Evolutionary conservation across 768 basidiomycete genomes (phyloP), one percentile per base, ranked within the genome.

Genomic region (Lentinula raphanica): DNA sequence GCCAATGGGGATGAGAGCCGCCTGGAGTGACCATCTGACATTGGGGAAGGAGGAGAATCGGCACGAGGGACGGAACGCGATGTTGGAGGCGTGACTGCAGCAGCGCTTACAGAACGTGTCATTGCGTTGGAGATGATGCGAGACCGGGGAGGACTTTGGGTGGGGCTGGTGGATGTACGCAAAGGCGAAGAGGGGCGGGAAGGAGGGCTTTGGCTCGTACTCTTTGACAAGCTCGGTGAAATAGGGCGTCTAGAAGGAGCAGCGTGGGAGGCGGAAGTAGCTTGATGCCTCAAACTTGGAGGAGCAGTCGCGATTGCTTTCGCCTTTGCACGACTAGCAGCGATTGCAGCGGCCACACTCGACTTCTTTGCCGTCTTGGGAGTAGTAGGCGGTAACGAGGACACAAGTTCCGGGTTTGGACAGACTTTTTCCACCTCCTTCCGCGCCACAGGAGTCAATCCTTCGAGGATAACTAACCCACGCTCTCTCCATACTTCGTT

Each of bases 401-500:
- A 66, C 25, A 72, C 73, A 19, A 77, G 63, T 39, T 76, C 74
- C 4, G 82, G 81, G 64, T 82, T 76, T 1, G 93, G 92, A 63
- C 92, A 92, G 2, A 75, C 84, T 72, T 89, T 95, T 67, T 97
- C 93, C 31, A 98, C 72, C 70, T 93, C 88, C 71, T 91, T 96
- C 60, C 85, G 79, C 17, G 84, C 85, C 13, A 72, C 72, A 1
- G 78, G 60, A 67, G 97, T 94, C 60, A 98, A 73, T 0, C 74
- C 67, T 54, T 85, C 82, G 59, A 94, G 64, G 53, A 98, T 81
- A 12, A 70, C 64, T 9, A 68, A 68, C n/a, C 84, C 93, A 57
- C 80, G 77, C 40, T 87, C 86, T 36, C 79, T 78, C 93, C 94
- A 98, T 2, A 92, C 71, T 2, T 72, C 70, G 45, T 91, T 78